Conservation (phyloP, 257 asterid genomes). For the Nicotiana paniculata region DNA sequence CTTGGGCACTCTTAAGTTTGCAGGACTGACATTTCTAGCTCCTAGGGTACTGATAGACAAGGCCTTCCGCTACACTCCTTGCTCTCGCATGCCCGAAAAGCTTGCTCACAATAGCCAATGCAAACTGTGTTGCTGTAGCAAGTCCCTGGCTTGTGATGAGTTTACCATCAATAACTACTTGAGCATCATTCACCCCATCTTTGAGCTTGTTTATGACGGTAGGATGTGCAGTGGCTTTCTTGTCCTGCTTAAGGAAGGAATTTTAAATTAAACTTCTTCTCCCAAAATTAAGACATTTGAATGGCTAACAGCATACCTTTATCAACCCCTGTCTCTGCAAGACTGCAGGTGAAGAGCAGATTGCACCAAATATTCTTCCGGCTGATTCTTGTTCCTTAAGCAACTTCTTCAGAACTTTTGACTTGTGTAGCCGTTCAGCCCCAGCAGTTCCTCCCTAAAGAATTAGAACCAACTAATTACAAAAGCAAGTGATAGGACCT, state of each 20-base stretch:
- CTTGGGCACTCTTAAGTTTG: not conserved
- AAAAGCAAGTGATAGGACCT: not conserved
- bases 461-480: slow-evolving; percentile 5
- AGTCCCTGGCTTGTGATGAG: slow-evolving; percentile 76
- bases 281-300: not conserved
- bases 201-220: slow-evolving; percentile 30
- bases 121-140: slow-evolving; percentile 53
- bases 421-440: slow-evolving; percentile 52
- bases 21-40: slow-evolving; percentile 9
- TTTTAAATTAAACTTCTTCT: not conserved
- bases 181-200: slow-evolving; percentile 34
- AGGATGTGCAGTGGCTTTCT: slow-evolving; percentile 57
- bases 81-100: slow-evolving; percentile 80
- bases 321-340: slow-evolving; percentile 65
- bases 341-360: slow-evolving; percentile 53
- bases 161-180: slow-evolving; percentile 70
- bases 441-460: slow-evolving; percentile 63
- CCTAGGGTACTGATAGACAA: slow-evolving; percentile 59
- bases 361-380: slow-evolving; percentile 68
- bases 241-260: slow-evolving; percentile 44
- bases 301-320: slow-evolving; percentile 36
- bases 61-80: slow-evolving; percentile 93
- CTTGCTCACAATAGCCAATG: slow-evolving; percentile 70
- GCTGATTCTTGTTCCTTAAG: slow-evolving; percentile 62
- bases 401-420: slow-evolving; percentile 63